Base-by-base conservation (phyloP, 192 early-diverging fungal genomes). In the Coemansia sp. region DNA sequence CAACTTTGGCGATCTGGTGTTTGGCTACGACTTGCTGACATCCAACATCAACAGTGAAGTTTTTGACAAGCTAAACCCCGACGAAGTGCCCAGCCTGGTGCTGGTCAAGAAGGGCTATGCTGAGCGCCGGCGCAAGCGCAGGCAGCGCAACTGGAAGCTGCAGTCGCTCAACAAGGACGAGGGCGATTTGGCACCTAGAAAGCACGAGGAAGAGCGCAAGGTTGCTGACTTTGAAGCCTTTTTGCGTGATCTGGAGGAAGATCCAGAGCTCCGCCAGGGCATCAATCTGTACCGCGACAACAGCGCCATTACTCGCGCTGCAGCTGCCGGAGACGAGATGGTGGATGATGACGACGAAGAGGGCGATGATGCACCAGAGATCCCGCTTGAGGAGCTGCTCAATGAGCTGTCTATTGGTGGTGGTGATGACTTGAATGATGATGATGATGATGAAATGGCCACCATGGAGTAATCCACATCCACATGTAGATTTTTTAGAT, bases 231-330 rank as follows among this genome's bases (percentile, higher is more conserved):
- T 89, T 66, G 96, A 99, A 71, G 65, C 90, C 61, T 99, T 99
- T 81, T 78, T 97, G 87, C 87, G 93, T 61, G 96, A 99, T 79
- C 80, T 99, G 45, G 96, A 99, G 78, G 96, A 99, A 78, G 96
- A 99, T 81, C 82, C 92, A 21, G 96, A 99, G 79, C 83, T 97
- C 54, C 83, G 96, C 50, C 87, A 89, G 59, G 91, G 90, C 63
- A 79, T 99, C 60, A 96, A 99, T 59, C 82, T 99, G 41, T 99
- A 93, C 84, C 95, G 94, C 80, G 63, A 59, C 41, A 45, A 15
- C 36, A 53, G 35, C 20, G 44, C 26, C 1, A 50, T 51, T 18
- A 13, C 26, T 39, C 39, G 54, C 12, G 3, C 62, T 23, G 35
- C 70, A 13, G 54, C 55, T 16, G 15, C 26, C 19, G 30, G 70